Evolutionary conservation across 176 grass and related monocot genomes (phyloP).

Genomic region (Hordeum marinum): DNA sequence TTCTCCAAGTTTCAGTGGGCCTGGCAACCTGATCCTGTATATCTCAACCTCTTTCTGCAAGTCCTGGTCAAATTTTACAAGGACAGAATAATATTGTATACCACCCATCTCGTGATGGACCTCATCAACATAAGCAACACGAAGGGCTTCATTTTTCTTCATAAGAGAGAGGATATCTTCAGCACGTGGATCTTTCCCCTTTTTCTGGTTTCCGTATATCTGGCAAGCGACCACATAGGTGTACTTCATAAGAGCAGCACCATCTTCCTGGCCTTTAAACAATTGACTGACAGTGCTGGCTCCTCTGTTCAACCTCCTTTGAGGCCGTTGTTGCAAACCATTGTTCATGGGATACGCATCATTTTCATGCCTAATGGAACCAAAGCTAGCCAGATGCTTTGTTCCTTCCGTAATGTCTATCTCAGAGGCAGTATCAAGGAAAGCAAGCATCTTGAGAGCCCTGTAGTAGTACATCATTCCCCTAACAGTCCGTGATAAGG

Average conservation of each 20-base stretch:
- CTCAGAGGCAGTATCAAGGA: slow-evolving; percentile 92
- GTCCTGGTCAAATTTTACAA: slow-evolving; percentile 80
- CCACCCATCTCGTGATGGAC: slow-evolving; percentile 24
- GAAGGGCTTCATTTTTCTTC: slow-evolving; percentile 88
- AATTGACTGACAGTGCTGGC: slow-evolving; percentile 62
- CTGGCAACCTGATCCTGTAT: slow-evolving; percentile 86
- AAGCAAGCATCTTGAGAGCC: slow-evolving; percentile 96
- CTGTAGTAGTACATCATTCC: slow-evolving; percentile 99
- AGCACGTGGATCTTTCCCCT: slow-evolving; percentile 64
- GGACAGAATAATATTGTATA: slow-evolving; percentile 79
- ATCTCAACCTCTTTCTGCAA: slow-evolving; percentile 83
- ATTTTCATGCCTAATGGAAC: slow-evolving; percentile 65
- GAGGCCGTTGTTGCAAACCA: slow-evolving; percentile 44
- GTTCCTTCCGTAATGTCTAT: slow-evolving; percentile 80
- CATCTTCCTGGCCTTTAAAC: slow-evolving; percentile 89
- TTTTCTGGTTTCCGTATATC: slow-evolving; percentile 94
- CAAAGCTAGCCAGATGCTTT: slow-evolving; percentile 62
- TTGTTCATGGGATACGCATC: slow-evolving; percentile 42
- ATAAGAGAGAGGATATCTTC: slow-evolving; percentile 85
- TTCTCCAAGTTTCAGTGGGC: slow-evolving; percentile 83
- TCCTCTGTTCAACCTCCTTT: slow-evolving; percentile 55
- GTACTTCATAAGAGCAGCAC: slow-evolving; percentile 86
- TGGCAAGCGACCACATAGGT: slow-evolving; percentile 94
- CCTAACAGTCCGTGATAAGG: slow-evolving; percentile 77
- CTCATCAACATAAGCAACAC: slow-evolving; percentile 97